These are phyloP conservation scores for Thraustochytrium sp. DNA, from an alignment of 352 stramenopile genomes.

Conservation along the genomic window DNA sequence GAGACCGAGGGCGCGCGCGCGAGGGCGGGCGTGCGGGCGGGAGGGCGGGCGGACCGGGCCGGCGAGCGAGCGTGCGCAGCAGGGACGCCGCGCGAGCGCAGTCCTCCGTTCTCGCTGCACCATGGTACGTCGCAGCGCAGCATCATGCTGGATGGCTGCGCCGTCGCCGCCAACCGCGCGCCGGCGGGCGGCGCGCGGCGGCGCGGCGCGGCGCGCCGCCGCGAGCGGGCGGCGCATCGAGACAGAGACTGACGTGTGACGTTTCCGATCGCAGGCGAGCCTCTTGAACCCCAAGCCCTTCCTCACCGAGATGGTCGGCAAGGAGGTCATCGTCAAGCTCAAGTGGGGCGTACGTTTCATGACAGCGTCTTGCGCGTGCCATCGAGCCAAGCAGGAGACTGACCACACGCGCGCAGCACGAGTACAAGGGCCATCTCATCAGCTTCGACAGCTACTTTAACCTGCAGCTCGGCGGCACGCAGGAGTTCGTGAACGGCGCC, in stretches of 20 bases:
- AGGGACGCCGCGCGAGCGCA: no score
- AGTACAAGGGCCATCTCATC: slow-evolving; percentile 88
- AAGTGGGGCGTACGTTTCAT: slow-evolving; percentile 81
- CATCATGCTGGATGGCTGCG: not conserved
- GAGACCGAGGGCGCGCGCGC: no score
- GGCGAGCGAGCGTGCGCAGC: no score
- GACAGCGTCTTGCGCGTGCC: no score
- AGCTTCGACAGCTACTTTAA: slow-evolving; percentile 96
- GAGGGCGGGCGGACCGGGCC: no score
- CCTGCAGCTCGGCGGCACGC: slow-evolving; percentile 85
- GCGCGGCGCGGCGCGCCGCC: no score
- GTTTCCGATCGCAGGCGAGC: slow-evolving; percentile 35
- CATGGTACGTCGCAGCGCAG: no score
- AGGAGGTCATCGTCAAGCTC: slow-evolving; percentile 90
- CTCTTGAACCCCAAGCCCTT: slow-evolving; percentile 93
- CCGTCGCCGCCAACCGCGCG: not conserved
- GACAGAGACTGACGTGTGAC: not conserved
- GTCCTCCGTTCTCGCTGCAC: no score
- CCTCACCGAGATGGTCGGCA: slow-evolving; percentile 85
- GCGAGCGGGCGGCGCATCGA: not conserved
- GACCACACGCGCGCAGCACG: slow-evolving; percentile 64
- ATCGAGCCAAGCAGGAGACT: no score
- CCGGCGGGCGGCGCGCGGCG: no score
- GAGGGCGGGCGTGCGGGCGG: no score
- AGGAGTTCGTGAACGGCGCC: slow-evolving; percentile 96